Conservation (phyloP, 768 basidiomycete genomes). For the Boletus vinaceobasis region DNA sequence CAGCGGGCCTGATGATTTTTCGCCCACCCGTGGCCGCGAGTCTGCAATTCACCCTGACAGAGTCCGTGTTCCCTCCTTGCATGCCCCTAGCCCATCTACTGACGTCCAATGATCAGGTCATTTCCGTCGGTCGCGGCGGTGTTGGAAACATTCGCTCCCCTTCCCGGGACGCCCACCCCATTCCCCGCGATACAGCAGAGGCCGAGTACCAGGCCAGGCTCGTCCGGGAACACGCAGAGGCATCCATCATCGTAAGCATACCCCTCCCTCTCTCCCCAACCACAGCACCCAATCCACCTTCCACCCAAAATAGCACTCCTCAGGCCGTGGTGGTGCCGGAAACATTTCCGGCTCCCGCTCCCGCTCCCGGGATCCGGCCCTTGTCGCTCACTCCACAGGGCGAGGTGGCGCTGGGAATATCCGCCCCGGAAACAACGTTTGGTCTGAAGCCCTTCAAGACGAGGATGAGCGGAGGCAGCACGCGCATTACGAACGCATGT, state of each 20-base stretch:
- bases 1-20: slow-evolving; percentile 55
- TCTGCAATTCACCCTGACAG: slow-evolving; percentile 34
- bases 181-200: slow-evolving; percentile 26
- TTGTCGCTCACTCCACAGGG: slow-evolving; percentile 47
- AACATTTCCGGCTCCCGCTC: slow-evolving; percentile 57
- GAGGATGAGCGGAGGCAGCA: slow-evolving; percentile 34
- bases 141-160: slow-evolving; percentile 82
- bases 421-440: slow-evolving; percentile 24
- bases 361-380: slow-evolving; percentile 39
- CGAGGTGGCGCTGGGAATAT: slow-evolving; percentile 68
- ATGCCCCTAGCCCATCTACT: background rate
- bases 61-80: slow-evolving; percentile 26
- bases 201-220: slow-evolving; percentile 22
- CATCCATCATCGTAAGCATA: slow-evolving; percentile 34
- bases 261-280: background rate
- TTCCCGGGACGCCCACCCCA: slow-evolving; percentile 49
- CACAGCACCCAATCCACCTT: background rate
- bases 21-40: slow-evolving; percentile 55
- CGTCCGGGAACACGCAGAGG: slow-evolving; percentile 28
- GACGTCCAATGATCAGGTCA: slow-evolving; percentile 12
- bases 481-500: slow-evolving; percentile 39
- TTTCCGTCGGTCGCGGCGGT: slow-evolving; percentile 75
- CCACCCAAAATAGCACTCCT: slow-evolving; percentile 43
- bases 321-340: slow-evolving; percentile 63
- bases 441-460: slow-evolving; percentile 28